phyloP scores from a whole-genome alignment of 1,284 basidiomycete genomes.

The Anthracocystis setariae region DNA sequence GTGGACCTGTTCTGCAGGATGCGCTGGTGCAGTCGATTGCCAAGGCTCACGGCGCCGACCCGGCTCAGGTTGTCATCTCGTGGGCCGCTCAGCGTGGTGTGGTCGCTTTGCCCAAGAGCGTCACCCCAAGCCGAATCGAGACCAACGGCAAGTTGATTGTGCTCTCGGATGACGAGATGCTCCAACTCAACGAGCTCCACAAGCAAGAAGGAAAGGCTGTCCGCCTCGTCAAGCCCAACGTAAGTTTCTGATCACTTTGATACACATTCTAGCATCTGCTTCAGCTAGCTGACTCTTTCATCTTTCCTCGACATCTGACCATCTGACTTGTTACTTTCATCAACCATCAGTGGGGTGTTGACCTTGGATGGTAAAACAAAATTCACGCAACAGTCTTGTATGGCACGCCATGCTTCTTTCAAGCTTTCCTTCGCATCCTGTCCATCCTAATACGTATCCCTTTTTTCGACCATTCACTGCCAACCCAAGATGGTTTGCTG shows the following conservation, averaged over 20 bases:
- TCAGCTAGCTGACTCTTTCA: background rate
- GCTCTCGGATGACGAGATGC: slow-evolving; percentile 52
- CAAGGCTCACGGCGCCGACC: slow-evolving; percentile 40
- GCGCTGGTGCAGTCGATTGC: slow-evolving; percentile 48
- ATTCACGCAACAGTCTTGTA: background rate
- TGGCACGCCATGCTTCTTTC: background rate
- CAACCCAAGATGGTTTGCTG: too few relatives aligned
- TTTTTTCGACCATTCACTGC: too few relatives aligned
- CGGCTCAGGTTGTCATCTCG: slow-evolving; percentile 54
- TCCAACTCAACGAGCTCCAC: slow-evolving; percentile 53
- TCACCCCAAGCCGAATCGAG: slow-evolving; percentile 56
- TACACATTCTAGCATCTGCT: too few relatives aligned
- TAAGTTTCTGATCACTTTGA: slow-evolving; percentile 16
- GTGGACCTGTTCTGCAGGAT: slow-evolving; percentile 46
- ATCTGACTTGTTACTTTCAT: too few relatives aligned
- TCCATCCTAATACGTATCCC: too few relatives aligned
- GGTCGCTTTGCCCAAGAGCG: slow-evolving; percentile 52
- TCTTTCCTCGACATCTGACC: background rate
- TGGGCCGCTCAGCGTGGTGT: slow-evolving; percentile 56
- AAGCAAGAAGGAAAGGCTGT: slow-evolving; percentile 47
- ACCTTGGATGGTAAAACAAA: slow-evolving; percentile 34
- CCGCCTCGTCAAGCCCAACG: slow-evolving; percentile 51
- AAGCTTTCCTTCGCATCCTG: background rate
- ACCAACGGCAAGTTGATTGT: slow-evolving; percentile 49
- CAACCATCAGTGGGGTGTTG: slow-evolving; percentile 44